Percentiles rank a stretch among this genome's conserved stretches.
These are phyloP conservation scores for Tetramitus jugosus DNA, from an alignment of 208 protist genomes.

Conservation along the genomic window DNA sequence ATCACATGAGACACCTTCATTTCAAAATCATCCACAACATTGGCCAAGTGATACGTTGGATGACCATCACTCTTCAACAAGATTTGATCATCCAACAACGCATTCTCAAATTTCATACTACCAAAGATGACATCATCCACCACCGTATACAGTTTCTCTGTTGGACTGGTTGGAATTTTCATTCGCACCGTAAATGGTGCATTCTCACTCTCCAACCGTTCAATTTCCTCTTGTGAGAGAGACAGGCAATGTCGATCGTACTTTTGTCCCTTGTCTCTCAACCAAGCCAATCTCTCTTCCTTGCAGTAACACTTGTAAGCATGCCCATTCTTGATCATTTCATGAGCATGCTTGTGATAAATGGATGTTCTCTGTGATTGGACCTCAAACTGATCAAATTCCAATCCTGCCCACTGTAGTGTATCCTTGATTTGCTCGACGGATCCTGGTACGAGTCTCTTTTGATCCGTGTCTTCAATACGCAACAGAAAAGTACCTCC, in stretches of 20 bases:
- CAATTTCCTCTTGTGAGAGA: constrained; percentile 36
- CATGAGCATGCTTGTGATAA: constrained; percentile 40
- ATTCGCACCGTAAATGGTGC: constrained; percentile 39
- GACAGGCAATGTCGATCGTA: constrained; percentile 47
- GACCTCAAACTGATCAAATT: not conserved
- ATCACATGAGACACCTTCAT: constrained; percentile 59
- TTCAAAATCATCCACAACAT: constrained; percentile 55
- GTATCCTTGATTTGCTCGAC: constrained; percentile 34
- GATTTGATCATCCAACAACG: constrained; percentile 53
- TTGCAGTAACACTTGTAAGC: constrained; percentile 59
- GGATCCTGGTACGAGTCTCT: constrained; percentile 34
- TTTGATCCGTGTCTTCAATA: constrained; percentile 64
- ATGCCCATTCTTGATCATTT: constrained; percentile 34
- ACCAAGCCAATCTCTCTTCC: constrained; percentile 34
- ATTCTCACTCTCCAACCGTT: constrained; percentile 12
- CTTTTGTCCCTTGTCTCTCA: constrained; percentile 4
- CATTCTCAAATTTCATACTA: constrained; percentile 46
- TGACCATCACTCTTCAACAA: constrained; percentile 51
- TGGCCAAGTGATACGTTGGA: constrained; percentile 60
- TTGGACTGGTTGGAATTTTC: constrained; percentile 36
- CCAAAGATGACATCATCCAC: constrained; percentile 50
- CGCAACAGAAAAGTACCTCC: constrained; percentile 54
- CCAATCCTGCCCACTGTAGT: constrained; percentile 39
- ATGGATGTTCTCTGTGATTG: constrained; percentile 41
- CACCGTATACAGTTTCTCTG: constrained; percentile 35